Evolutionary conservation across 306 rosid genomes (phyloP).

Genomic region (Hylodesmum podocarpum): DNA sequence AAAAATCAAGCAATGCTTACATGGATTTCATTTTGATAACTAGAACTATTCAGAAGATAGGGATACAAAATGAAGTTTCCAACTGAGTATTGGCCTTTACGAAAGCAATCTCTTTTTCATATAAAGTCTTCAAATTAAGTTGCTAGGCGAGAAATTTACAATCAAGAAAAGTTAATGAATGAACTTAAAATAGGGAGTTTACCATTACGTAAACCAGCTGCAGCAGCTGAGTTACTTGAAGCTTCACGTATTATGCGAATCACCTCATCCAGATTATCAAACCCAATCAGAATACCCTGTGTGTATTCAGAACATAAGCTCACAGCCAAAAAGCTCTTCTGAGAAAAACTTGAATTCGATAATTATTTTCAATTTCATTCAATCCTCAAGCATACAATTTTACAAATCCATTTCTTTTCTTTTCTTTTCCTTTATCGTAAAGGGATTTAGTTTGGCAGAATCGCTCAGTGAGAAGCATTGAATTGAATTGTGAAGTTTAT

Average conservation of each 20-base stretch:
- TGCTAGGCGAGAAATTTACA: neutral
- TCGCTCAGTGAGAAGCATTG: neutral
- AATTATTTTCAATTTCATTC: neutral
- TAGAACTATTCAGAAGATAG: neutral
- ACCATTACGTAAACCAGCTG: slow-evolving; percentile 70
- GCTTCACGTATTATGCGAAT: slow-evolving; percentile 67
- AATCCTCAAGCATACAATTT: neutral
- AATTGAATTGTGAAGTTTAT: neutral
- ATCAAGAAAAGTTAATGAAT: slow-evolving; percentile 19
- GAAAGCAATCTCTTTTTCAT: neutral
- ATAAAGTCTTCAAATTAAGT: neutral
- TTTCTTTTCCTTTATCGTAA: neutral
- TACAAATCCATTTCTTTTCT: neutral
- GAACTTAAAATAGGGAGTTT: slow-evolving; percentile 26
- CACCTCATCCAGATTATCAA: slow-evolving; percentile 83
- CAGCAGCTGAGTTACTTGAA: slow-evolving; percentile 70
- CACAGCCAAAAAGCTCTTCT: slow-evolving; percentile 4
- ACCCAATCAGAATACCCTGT: slow-evolving; percentile 87
- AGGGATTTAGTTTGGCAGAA: neutral
- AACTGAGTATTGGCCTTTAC: neutral
- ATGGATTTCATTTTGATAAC: slow-evolving; percentile 2
- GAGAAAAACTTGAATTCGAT: neutral
- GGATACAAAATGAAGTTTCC: neutral
- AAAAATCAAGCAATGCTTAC: slow-evolving; percentile 7
- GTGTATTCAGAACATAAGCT: slow-evolving; percentile 22